Base-by-base conservation (phyloP, 495 filamentous ascomycete species). In the Lophiostoma macrostomum region DNA sequence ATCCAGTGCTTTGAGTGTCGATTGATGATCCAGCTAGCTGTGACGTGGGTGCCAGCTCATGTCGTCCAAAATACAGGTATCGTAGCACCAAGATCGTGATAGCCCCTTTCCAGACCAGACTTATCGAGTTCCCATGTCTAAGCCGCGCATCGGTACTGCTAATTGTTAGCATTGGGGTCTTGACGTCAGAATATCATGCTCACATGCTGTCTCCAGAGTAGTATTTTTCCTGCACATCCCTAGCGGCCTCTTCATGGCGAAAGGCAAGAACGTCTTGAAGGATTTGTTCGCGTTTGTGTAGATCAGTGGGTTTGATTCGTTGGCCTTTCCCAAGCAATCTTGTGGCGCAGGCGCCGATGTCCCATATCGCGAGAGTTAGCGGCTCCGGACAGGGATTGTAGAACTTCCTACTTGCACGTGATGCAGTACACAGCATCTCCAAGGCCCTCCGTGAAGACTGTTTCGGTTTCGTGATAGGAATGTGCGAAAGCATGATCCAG, bases 231-330 rank as follows among this genome's bases (percentile, higher is more conserved):
- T 38, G 27, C 7, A 46, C 25, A 5, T 45, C 40, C 12, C 39
- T 25, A 10, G 32, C 19, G 18, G 20, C 42, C 28, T 46, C 46
- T 16, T 44, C 37, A 12, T 38, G 45, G 18, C 36, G 36, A 14
- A 37, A 45, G 5, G 36, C 23, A 2, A 57, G 37, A 0, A 50
- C 27, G 18, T 50, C 53, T 1, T 22, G 53, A 8, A 57, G 36
- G 14, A 57, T 57, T 6, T 20, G 37, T 5, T 57, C 53, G n/a
- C 53, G 53, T 31, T 44, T 35, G 24, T 57, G 45, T 11, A 57
- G 25, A 13, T 56, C 53, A 13, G 5, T 18, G 19, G n/a, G 8
- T 6, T 27, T 29, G 11, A 36, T 29, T 1, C 29, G 12, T 12
- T 29, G 20, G 23, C 12, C 29, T 28, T 30, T 35, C n/a, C 38